Base-by-base conservation (phyloP, 1,284 basidiomycete species). In the Naganishia cerealis region DNA sequence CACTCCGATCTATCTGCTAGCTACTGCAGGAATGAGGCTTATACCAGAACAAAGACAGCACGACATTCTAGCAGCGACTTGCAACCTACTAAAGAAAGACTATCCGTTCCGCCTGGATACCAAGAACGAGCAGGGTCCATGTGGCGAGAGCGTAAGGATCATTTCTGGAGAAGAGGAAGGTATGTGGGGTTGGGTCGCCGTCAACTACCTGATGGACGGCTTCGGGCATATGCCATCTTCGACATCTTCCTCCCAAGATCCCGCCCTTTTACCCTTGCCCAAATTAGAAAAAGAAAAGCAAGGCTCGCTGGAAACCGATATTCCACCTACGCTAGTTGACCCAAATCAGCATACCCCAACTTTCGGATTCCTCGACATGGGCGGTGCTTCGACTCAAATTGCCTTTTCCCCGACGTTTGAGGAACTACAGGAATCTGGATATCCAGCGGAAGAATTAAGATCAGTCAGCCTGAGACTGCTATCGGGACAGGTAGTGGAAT, bases 161-260 rank as follows among this genome's bases (percentile, higher is more conserved):
- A 99, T 99, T 75, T 91, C 92, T 0, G 96, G 96, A 61, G 94
- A 99, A 80, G 95, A 99, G 79, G 96, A 99, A 77, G 96, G 96
- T 0, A 82, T 98, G 57, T 96, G 95, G 79, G 96, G 96, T 1
- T 99, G 96, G 96, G 92, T 99, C 66, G 92, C 94, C 0, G 92
- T 98, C 77, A 99, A 99, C 80, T 99, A 99, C 79, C 88, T 99
- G 54, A 96, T 98, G 93, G 92, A 99, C 76, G 95, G 94, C 1
- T 99, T 99, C 77, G 86, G 87, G 16, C 83, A 86, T 57, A 78
- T 78, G 1, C 78, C 77, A 12, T 26, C 39, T 6, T 53, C 53
- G 38, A 13, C 39, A 5, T 36, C 69, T 39, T 61, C 58, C 15
- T 21, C 39, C 13, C 71, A 73, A 21, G 83, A 82, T 72, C 67